Evolutionary conservation across 192 early-diverging fungal species (phyloP).

Genomic region (Diversispora eburnea): DNA sequence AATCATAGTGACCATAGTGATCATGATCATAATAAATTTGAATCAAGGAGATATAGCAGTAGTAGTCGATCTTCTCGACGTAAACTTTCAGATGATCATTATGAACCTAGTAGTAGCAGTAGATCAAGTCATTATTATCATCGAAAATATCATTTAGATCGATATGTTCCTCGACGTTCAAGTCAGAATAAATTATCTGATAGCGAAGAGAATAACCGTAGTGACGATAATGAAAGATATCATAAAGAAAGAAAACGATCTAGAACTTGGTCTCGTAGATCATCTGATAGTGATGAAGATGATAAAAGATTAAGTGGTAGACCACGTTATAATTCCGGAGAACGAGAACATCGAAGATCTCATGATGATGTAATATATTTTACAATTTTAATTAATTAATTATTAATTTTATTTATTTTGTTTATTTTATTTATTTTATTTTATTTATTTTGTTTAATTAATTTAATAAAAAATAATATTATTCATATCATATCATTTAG

Average conservation of each 20-base stretch:
- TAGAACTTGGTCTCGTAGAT: slow-evolving; percentile 17
- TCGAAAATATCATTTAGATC: slow-evolving; percentile 12
- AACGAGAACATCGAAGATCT: slow-evolving; percentile 2
- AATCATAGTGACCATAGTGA: slow-evolving; percentile 2
- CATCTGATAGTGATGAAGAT: slow-evolving; percentile 15
- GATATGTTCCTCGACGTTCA: slow-evolving; percentile 15
- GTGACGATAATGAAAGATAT: not conserved
- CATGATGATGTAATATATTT: not conserved
- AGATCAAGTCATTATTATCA: slow-evolving; percentile 1
- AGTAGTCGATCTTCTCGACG: slow-evolving; percentile 14
- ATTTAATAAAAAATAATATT: not conserved
- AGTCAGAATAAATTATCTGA: slow-evolving; percentile 1
- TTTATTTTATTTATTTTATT: no score
- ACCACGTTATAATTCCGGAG: not conserved
- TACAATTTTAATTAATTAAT: not conserved
- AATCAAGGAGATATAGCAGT: slow-evolving; percentile 9
- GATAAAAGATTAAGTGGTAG: not conserved
- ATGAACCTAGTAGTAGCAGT: not conserved
- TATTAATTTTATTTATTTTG: not conserved
- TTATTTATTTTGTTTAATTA: not conserved
- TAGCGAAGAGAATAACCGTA: not conserved
- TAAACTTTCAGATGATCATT: slow-evolving; percentile 17
- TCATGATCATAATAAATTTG: slow-evolving; percentile 2
- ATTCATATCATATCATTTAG: slow-evolving; percentile 6
- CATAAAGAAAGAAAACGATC: slow-evolving; percentile 1